phyloP scores from a whole-genome alignment of 2,329 filamentous ascomycete genomes.

The Trichothecium roseum region DNA sequence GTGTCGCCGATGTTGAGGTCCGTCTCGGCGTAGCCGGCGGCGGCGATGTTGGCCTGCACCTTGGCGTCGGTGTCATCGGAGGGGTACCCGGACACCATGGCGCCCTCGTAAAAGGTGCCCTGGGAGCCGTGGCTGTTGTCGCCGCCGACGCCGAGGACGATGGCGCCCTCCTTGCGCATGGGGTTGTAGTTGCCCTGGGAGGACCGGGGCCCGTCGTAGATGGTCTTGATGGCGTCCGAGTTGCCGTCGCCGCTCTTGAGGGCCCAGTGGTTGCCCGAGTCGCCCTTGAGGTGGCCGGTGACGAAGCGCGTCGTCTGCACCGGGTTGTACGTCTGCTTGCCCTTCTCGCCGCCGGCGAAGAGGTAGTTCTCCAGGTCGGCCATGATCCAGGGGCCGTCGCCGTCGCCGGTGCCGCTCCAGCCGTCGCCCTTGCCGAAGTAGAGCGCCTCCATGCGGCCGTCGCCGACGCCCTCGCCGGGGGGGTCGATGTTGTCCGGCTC shows the following conservation, averaged over 20 bases:
- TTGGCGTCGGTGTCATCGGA: slow-evolving; percentile 34
- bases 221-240: slow-evolving; percentile 44
- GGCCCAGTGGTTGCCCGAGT: slow-evolving; percentile 44
- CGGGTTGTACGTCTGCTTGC: slow-evolving; percentile 30
- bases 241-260: slow-evolving; percentile 47
- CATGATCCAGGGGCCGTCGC: slow-evolving; percentile 57
- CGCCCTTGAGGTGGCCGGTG: slow-evolving; percentile 46
- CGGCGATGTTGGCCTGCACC: slow-evolving; percentile 50
- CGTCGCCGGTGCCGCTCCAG: slow-evolving; percentile 44
- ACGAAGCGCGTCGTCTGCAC: slow-evolving; percentile 47
- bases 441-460: slow-evolving; percentile 59
- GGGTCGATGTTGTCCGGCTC: slow-evolving; percentile 41
- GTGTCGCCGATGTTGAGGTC: slow-evolving; percentile 35
- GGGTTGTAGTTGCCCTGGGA: slow-evolving; percentile 41
- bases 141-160: slow-evolving; percentile 61
- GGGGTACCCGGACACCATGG: slow-evolving; percentile 53
- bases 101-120: slow-evolving; percentile 56
- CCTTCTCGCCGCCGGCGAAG: slow-evolving; percentile 42
- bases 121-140: slow-evolving; percentile 51
- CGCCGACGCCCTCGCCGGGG: no score
- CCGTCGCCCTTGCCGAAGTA: slow-evolving; percentile 47
- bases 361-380: slow-evolving; percentile 58
- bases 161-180: slow-evolving; percentile 55
- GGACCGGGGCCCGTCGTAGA: slow-evolving; percentile 47
- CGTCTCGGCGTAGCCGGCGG: slow-evolving; percentile 44